These are phyloP conservation scores for Tetrastigma voinierianum DNA, from an alignment of 164 flowering plant species.

Conservation along the genomic window DNA sequence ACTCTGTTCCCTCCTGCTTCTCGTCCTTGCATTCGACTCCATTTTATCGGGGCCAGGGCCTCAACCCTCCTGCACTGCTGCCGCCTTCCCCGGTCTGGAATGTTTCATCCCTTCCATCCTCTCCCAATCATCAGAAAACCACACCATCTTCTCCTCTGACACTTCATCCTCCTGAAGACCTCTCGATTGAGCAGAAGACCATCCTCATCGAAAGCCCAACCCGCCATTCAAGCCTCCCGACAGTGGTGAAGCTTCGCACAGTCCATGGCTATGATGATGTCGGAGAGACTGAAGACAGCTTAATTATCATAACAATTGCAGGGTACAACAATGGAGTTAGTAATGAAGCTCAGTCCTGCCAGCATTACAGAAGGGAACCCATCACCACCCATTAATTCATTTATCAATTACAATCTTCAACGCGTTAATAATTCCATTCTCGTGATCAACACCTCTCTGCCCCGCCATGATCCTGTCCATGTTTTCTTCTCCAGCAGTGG, in stretches of 20 bases:
- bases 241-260: conserved; percentile 12
- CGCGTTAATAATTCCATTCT: conserved; percentile 63
- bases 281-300: conserved; percentile 15
- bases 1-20: conserved; percentile 12
- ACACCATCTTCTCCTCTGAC: no score
- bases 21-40: conserved; percentile 17
- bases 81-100: conserved; percentile 54
- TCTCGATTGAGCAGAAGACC: conserved; percentile 43
- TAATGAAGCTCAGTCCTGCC: conserved; percentile 59
- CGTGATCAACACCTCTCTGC: conserved; percentile 26
- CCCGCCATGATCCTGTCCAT: conserved; percentile 64
- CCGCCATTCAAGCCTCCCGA: neutral
- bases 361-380: conserved; percentile 17
- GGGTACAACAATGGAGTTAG: conserved; percentile 88
- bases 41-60: conserved; percentile 20
- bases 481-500: conserved; percentile 38
- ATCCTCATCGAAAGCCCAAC: conserved; percentile 29
- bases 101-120: conserved; percentile 22
- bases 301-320: conserved; percentile 58
- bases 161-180: no score
- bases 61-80: conserved; percentile 46
- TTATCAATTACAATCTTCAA: conserved; percentile 73
- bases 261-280: neutral
- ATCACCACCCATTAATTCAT: conserved; percentile 33
- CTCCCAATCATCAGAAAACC: no score